Evolutionary conservation across 139 green algal genomes (phyloP).

Genomic region (Closterium sp.): DNA sequence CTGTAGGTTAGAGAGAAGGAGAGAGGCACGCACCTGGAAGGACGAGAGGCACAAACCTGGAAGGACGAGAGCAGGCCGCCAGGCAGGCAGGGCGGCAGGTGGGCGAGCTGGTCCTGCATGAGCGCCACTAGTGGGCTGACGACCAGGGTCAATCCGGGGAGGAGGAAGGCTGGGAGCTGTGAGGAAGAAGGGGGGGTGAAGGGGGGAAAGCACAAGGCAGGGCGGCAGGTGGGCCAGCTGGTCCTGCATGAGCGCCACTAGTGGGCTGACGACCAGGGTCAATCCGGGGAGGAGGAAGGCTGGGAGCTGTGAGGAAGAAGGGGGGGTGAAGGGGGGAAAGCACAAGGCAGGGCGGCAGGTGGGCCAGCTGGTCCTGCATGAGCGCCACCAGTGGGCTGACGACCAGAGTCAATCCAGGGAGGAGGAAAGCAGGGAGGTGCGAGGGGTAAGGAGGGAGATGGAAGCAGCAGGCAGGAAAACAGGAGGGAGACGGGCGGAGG

Average conservation of each 20-base stretch:
- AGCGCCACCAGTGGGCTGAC: no score
- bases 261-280: constrained; percentile 80
- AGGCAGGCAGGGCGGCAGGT: constrained; percentile 69
- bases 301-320: constrained; percentile 65
- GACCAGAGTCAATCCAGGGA: no score
- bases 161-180: constrained; percentile 78
- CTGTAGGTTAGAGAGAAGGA: no score
- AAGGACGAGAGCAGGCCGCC: constrained; percentile 73
- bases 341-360: no score
- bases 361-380: no score
- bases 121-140: constrained; percentile 87
- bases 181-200: neutral
- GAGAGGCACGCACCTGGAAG: neutral
- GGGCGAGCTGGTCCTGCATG: constrained; percentile 85
- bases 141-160: constrained; percentile 71
- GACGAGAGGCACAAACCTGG: constrained; percentile 40
- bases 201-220: neutral
- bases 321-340: neutral
- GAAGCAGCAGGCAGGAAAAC: no score
- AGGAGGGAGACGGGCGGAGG: no score
- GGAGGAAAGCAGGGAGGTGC: no score
- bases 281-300: constrained; percentile 70
- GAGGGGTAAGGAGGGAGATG: no score
- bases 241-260: constrained; percentile 45
- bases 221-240: no score